These are phyloP conservation scores for Suillus bovinus DNA, from an alignment of 768 basidiomycete species.

Conservation along the genomic window DNA sequence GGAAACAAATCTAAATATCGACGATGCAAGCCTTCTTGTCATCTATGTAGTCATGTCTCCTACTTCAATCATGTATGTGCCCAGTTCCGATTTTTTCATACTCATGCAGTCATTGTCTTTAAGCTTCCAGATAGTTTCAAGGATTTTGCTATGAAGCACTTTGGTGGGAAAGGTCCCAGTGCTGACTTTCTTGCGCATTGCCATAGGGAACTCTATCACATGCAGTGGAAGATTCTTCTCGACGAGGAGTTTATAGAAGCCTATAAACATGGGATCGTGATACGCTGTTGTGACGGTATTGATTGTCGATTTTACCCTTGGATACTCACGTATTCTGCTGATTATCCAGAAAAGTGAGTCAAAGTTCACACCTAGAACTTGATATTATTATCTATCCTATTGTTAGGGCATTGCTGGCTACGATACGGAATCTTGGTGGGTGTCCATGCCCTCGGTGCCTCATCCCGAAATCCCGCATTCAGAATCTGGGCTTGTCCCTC, in stretches of 20 bases:
- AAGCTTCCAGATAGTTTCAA: conserved; percentile 19
- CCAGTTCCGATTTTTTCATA: neutral
- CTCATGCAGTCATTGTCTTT: neutral
- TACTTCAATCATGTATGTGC: conserved; percentile 13
- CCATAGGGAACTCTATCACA: too few species aligned
- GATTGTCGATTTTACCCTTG: conserved; percentile 19
- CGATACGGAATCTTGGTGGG: conserved; percentile 20
- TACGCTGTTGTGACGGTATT: conserved; percentile 15
- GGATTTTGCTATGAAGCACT: conserved; percentile 13
- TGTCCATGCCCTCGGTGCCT: conserved; percentile 33
- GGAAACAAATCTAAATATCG: conserved; percentile 24
- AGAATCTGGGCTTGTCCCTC: conserved; percentile 7
- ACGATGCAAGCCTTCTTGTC: conserved; percentile 18
- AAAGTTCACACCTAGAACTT: too few species aligned
- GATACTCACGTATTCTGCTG: conserved; percentile 33
- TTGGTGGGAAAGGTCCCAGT: conserved; percentile 4
- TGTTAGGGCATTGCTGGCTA: conserved; percentile 23
- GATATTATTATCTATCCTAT: neutral
- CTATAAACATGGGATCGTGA: conserved; percentile 9
- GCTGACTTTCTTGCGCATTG: neutral
- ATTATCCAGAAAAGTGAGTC: conserved; percentile 38
- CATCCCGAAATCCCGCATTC: conserved; percentile 15
- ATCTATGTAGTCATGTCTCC: conserved; percentile 13
- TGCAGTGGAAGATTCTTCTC: too few species aligned
- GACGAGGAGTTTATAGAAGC: too few species aligned